Base-by-base conservation (phyloP, 345 rosid genomes). In the Eutrema japonicum region DNA sequence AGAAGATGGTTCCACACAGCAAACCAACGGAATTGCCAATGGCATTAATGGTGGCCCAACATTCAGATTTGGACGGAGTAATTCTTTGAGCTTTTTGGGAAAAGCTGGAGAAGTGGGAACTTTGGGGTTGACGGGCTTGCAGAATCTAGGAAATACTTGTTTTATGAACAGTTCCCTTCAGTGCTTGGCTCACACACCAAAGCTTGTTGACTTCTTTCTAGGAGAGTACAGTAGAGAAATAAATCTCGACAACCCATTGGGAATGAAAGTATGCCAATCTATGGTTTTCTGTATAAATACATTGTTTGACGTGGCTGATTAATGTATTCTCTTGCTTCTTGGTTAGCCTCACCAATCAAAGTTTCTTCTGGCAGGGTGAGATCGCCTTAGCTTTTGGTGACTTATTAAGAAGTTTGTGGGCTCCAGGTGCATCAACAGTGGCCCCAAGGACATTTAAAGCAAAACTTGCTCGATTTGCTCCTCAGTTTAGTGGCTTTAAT, bases 61-160 rank as follows among this genome's bases (percentile, higher is more conserved):
- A 58, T 86, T 75, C 78, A 81, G 72, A 77, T 75, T 77, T 70
- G 72, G 79, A 32, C 79, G 80, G 27, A 71, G 83, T 68, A 76
- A 56, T 76, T 82, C 85, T 59, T 82, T 80, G 73, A 70, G 78
- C n/a, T 73, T 79, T 67, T 70, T 78, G 71, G 89, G 84, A 77
- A 89, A 79, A 82, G 80, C 91, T 46, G 89, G 92, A 67, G 98
- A 95, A 84, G 89, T 89, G 67, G 99, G 99, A 71, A 88, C 87
- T 70, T 81, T 95, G 82, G 99, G 99, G 68, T 73, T 95, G 85
- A 84, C 96, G 42, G 99, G 98, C 77, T 82, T 95, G 77, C 99
- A 92, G 81, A 95, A 95, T 82, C 92, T 95, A 63, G 99, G 98
- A 81, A 95, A 95, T 79, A 95, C 99, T 68, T 95, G 99, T 78